These are phyloP conservation scores for Puccinia sorghi DNA, from an alignment of 1,284 basidiomycete genomes.

Conservation along the genomic window DNA sequence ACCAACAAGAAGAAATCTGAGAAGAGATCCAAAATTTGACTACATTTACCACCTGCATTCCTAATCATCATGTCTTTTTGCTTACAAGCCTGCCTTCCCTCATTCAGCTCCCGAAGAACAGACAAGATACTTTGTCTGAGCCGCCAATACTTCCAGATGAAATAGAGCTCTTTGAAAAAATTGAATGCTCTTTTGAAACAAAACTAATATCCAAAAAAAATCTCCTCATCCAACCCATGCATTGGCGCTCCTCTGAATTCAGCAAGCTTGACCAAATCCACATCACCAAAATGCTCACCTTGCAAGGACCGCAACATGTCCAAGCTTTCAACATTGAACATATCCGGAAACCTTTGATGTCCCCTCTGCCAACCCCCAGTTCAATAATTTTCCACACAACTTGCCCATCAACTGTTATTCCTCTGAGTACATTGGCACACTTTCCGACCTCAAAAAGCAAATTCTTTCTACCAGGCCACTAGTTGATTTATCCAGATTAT, in stretches of 20 bases:
- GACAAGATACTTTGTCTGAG: not conserved
- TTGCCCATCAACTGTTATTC: constrained; percentile 8
- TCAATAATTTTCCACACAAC: not conserved
- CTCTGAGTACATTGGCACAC: not conserved
- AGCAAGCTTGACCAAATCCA: constrained; percentile 3
- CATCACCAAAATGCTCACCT: not conserved
- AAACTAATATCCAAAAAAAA: not conserved
- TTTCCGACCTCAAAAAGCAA: not conserved
- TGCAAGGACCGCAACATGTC: not conserved
- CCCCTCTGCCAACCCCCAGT: not conserved
- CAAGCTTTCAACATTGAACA: not conserved
- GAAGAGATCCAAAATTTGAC: not conserved
- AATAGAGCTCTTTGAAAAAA: constrained; percentile 11
- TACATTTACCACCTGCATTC: no score
- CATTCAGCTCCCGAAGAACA: not conserved
- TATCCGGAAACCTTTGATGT: not conserved
- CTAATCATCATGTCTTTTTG: no score
- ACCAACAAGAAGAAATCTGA: constrained; percentile 5
- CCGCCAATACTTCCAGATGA: not conserved
- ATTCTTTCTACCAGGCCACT: not conserved
- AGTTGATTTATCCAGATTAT: not conserved
- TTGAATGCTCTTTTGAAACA: constrained; percentile 2
- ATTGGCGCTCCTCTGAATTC: not conserved
- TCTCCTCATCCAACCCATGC: not conserved
- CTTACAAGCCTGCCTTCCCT: no score